phyloP scores from a whole-genome alignment of 371 early-diverging fungal species.

The Mucor irregularis region DNA sequence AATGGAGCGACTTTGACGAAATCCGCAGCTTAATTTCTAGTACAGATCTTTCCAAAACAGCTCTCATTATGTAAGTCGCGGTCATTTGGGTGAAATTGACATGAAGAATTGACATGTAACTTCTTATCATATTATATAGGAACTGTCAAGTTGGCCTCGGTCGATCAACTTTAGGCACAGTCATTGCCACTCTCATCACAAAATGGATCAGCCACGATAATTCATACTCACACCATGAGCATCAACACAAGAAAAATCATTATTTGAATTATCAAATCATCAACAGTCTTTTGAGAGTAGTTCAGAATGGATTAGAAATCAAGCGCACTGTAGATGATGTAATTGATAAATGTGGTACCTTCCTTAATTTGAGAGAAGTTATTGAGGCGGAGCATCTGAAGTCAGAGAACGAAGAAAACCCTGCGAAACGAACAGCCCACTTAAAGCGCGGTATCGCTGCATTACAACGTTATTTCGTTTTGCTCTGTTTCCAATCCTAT shows the following conservation, averaged over 20 bases:
- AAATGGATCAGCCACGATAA: conserved; percentile 31
- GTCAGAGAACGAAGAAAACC: conserved; percentile 34
- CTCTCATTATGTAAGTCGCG: conserved; percentile 49
- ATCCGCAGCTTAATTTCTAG: conserved; percentile 31
- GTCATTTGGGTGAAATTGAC: neutral
- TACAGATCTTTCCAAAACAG: conserved; percentile 27
- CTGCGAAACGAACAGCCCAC: conserved; percentile 1
- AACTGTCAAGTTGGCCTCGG: conserved; percentile 66
- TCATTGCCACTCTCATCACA: conserved; percentile 42
- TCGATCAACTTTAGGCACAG: conserved; percentile 48
- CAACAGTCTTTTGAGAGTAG: conserved; percentile 57
- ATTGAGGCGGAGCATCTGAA: conserved; percentile 47
- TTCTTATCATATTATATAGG: conserved; percentile 13
- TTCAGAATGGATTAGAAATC: conserved; percentile 55
- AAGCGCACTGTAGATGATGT: conserved; percentile 53
- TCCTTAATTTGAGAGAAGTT: conserved; percentile 48
- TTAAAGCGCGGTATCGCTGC: conserved; percentile 28
- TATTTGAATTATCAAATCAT: conserved; percentile 49
- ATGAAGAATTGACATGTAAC: no score
- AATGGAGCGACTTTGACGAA: conserved; percentile 54
- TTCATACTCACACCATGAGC: neutral
- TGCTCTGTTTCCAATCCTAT: conserved; percentile 54
- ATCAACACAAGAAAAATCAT: conserved; percentile 8
- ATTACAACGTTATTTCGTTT: conserved; percentile 53
- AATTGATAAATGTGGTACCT: conserved; percentile 49